Percentiles rank a stretch among this genome's conserved stretches.
These are phyloP conservation scores for Hibiscus syriacus DNA, from an alignment of 345 rosid species.

Conservation along the genomic window DNA sequence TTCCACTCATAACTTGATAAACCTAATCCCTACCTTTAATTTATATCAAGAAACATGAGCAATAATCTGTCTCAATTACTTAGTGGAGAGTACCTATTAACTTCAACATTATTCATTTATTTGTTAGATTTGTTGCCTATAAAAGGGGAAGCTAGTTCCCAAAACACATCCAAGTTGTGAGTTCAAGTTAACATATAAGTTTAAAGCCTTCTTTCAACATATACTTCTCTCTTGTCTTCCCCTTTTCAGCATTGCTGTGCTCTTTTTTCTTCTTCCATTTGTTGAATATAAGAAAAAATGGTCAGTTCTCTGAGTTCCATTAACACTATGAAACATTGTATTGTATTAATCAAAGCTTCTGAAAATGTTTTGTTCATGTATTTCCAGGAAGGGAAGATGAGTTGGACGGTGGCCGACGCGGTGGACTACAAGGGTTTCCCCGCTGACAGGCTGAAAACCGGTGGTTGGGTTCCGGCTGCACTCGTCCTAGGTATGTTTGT, in stretches of 20 bases:
- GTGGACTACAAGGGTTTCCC: slow-evolving; percentile 48
- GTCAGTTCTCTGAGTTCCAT: slow-evolving; percentile 14
- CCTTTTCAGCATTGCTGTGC: background rate
- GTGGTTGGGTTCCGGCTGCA: slow-evolving; percentile 66
- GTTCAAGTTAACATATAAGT: slow-evolving; percentile 1
- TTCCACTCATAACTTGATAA: slow-evolving; percentile 26
- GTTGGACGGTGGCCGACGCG: slow-evolving; percentile 48
- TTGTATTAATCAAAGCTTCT: background rate
- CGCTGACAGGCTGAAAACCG: slow-evolving; percentile 52
- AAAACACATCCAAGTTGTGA: slow-evolving; percentile 9
- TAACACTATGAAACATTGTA: background rate
- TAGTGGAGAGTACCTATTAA: slow-evolving; percentile 29
- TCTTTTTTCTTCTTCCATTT: background rate
- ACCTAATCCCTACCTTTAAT: slow-evolving; percentile 18
- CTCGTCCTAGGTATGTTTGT: slow-evolving; percentile 43
- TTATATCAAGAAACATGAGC: slow-evolving; percentile 18
- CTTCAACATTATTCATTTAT: slow-evolving; percentile 5
- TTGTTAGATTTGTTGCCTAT: slow-evolving; percentile 22
- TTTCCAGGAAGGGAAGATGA: slow-evolving; percentile 47
- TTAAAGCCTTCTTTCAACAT: background rate
- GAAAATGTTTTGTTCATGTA: background rate
- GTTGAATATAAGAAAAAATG: slow-evolving; percentile 16
- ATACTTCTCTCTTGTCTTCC: slow-evolving; percentile 5
- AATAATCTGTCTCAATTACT: slow-evolving; percentile 20
- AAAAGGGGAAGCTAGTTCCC: slow-evolving; percentile 22